Evolutionary conservation across 768 basidiomycete species (phyloP).

Genomic region (Leucosporidium scottii): DNA sequence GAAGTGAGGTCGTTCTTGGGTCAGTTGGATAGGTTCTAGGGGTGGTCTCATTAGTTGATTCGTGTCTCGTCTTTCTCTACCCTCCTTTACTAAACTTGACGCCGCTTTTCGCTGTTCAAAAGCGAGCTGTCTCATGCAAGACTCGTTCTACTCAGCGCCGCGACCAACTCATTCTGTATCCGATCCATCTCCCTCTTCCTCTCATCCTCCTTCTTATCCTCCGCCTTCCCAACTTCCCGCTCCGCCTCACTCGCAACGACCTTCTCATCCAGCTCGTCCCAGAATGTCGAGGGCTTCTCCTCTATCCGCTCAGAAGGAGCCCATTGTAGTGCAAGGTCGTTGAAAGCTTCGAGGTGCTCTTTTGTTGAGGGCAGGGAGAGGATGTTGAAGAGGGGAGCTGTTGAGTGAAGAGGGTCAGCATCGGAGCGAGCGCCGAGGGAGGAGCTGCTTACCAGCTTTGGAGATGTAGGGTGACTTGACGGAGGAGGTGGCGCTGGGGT

Average conservation of each 20-base stretch:
- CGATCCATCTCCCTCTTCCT: not conserved
- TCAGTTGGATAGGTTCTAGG: slow-evolving; percentile 12
- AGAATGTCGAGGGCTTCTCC: not conserved
- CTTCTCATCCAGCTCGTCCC: too few relatives aligned
- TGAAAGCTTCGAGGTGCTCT: slow-evolving; percentile 30
- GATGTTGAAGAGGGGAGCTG: slow-evolving; percentile 21
- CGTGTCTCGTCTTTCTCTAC: not conserved
- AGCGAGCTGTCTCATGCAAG: too few relatives aligned
- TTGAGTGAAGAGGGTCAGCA: not conserved
- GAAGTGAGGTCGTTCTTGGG: slow-evolving; percentile 22
- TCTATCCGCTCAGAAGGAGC: not conserved
- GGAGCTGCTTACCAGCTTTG: slow-evolving; percentile 3
- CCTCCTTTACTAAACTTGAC: not conserved
- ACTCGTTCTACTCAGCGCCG: too few relatives aligned
- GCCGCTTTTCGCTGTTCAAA: too few relatives aligned
- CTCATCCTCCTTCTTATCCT: not conserved
- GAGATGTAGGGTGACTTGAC: not conserved
- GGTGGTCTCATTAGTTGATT: not conserved
- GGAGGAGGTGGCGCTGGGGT: not conserved
- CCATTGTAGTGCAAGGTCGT: slow-evolving; percentile 32
- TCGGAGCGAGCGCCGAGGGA: not conserved
- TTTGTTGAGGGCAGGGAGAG: slow-evolving; percentile 18
- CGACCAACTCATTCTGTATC: not conserved
- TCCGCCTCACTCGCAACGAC: not conserved
- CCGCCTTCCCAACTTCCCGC: not conserved